Evolutionary conservation across 2,329 filamentous ascomycete species (phyloP).

Genomic region (Fusarium xyrophilum): DNA sequence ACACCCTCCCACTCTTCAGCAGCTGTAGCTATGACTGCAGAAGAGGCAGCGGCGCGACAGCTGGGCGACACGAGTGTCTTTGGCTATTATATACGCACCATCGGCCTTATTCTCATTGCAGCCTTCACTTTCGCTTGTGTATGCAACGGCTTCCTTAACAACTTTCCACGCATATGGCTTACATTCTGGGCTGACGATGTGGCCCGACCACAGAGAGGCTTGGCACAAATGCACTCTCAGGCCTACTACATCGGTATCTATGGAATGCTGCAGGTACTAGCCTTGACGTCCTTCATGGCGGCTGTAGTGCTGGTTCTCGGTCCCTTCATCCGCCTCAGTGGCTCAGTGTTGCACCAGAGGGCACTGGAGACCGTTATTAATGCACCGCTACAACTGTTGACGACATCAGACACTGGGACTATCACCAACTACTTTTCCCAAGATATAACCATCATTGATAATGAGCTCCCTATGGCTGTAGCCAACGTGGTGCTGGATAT

Average conservation of each 20-base stretch:
- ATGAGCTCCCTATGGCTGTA: constrained; percentile 47
- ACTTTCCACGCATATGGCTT: constrained; percentile 49
- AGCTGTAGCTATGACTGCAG: neutral
- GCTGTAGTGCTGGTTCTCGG: constrained; percentile 23
- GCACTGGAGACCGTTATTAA: constrained; percentile 45
- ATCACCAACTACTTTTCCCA: constrained; percentile 55
- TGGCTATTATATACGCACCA: neutral
- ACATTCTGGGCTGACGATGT: constrained; percentile 49
- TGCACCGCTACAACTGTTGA: constrained; percentile 52
- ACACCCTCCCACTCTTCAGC: fast-evolving
- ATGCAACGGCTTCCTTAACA: constrained; percentile 39
- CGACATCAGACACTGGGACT: constrained; percentile 50
- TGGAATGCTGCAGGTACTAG: constrained; percentile 30
- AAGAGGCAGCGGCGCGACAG: neutral
- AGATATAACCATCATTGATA: constrained; percentile 52
- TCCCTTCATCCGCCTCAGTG: constrained; percentile 41
- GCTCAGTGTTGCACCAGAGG: constrained; percentile 43
- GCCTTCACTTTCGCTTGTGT: constrained; percentile 32
- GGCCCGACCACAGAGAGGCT: neutral
- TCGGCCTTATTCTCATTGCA: neutral
- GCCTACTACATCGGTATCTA: constrained; percentile 45
- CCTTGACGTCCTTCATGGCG: constrained; percentile 29
- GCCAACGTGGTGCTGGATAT: constrained; percentile 38
- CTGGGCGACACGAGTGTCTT: neutral
- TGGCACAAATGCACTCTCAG: constrained; percentile 1